Evolutionary conservation across 2,329 filamentous ascomycete genomes (phyloP).

Genomic region (Ustulina deusta): DNA sequence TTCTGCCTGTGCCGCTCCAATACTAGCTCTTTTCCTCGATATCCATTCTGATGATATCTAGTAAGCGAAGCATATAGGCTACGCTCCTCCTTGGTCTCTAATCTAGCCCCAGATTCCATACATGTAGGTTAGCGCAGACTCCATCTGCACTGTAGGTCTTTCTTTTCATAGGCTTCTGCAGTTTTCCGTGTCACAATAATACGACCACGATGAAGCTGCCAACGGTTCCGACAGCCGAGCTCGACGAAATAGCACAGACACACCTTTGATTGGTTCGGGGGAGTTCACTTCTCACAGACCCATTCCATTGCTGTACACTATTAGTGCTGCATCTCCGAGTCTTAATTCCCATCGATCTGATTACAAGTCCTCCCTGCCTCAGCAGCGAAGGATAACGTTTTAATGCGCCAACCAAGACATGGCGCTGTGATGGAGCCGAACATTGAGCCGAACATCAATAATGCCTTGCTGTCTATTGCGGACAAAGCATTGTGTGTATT

Average conservation of each 20-base stretch:
- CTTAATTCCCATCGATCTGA: slow-evolving; percentile 14
- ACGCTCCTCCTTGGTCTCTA: too few species aligned
- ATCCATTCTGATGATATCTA: neutral
- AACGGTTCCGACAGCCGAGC: slow-evolving; percentile 9
- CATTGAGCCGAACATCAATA: slow-evolving; percentile 41
- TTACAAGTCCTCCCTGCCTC: slow-evolving; percentile 6
- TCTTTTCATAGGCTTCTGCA: slow-evolving; percentile 7
- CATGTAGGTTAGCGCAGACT: neutral
- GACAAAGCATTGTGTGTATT: slow-evolving; percentile 21
- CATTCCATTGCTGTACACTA: slow-evolving; percentile 1
- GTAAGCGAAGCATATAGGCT: neutral
- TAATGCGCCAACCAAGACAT: slow-evolving; percentile 43
- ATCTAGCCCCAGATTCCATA: neutral
- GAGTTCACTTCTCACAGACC: slow-evolving; percentile 18
- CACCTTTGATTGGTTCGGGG: slow-evolving; percentile 27
- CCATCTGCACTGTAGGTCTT: neutral
- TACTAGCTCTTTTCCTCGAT: neutral
- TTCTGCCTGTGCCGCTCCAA: neutral
- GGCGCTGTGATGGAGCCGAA: slow-evolving; percentile 40
- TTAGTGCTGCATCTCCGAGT: slow-evolving; percentile 9
- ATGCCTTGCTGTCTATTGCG: slow-evolving; percentile 21
- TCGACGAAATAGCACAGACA: slow-evolving; percentile 5
- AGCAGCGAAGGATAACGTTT: slow-evolving; percentile 6
- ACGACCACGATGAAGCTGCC: slow-evolving; percentile 5
- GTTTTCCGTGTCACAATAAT: slow-evolving; percentile 15